Evolutionary conservation across 768 basidiomycete genomes (phyloP), one percentile per base, ranked within the genome.

Genomic region (Collybia sordida): DNA sequence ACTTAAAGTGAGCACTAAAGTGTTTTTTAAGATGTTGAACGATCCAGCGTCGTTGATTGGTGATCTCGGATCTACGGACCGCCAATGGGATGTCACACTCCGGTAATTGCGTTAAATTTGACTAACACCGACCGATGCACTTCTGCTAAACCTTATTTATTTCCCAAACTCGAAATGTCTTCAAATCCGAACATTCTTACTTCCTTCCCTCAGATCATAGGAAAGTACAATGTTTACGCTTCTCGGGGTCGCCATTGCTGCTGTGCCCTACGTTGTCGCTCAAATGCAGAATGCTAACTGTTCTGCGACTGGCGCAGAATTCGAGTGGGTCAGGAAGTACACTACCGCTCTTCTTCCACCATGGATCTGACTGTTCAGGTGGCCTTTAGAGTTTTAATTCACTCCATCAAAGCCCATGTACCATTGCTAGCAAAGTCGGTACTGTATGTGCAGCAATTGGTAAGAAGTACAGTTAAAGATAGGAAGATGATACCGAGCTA

Each of bases 381-480:
- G 24, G 49, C n/a, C 39, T 42, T 28, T 45, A 79, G 79, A 57
- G 68, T 18, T 71, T 57, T 55, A 81, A 77, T 55, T 65, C 70
- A 0, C 39, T 62, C 0, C 42, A 50, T 1, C 73, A 78, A 49
- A 73, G 61, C 53, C 78, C 78, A 27, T 81, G 78, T 51, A 54
- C 66, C n/a, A 67, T 80, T 27, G 72, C 73, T 6, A 60, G 70
- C n/a, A 65, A 64, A 28, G 62, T 78, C 0, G 72, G 67, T 45
- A 72, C 69, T 2, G 73, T 66, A 7, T 79, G 78, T 58, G 62
- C 65, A 21, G 61, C 59, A 39, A 69, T 69, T 41, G 43, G 77
- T 76, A 51, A 9, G 65, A 42, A 21, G 12, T 35, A 39, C 3
- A 19, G 22, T 7, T 35, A 24, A 25, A 47, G 31, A 17, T 25